Conservation (phyloP, 768 basidiomycete genomes). For the Trametes cingulata region DNA sequence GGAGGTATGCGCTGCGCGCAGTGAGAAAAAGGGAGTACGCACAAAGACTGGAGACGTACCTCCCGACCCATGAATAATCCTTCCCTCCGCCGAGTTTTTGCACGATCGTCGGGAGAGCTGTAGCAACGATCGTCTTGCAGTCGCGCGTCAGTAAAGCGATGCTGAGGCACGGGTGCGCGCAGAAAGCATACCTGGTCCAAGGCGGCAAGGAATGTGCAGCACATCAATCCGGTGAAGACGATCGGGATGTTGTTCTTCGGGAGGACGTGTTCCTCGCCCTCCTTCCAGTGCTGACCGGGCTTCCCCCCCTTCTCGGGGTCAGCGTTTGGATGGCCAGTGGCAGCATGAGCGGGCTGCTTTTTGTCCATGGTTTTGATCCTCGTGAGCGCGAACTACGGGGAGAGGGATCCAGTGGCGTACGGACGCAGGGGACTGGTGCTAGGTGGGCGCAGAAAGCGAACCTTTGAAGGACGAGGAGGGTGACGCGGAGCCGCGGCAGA, state of each 20-base stretch:
- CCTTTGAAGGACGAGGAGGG: background rate
- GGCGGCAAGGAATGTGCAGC: slow-evolving; percentile 45
- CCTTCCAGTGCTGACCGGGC: slow-evolving; percentile 41
- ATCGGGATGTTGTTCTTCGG: slow-evolving; percentile 44
- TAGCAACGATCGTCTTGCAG: slow-evolving; percentile 46
- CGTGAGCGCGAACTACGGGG: background rate
- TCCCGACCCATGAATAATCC: slow-evolving; percentile 53
- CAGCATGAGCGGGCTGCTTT: background rate
- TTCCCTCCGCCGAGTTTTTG: slow-evolving; percentile 44
- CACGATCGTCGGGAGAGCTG: slow-evolving; percentile 52
- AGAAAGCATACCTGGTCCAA: slow-evolving; percentile 41
- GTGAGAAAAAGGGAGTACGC: background rate
- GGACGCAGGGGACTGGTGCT: slow-evolving; percentile 1
- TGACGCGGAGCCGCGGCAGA: slow-evolving; percentile 1
- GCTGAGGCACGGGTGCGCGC: background rate
- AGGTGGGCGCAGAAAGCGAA: background rate
- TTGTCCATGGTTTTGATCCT: background rate
- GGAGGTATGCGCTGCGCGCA: slow-evolving; percentile 63
- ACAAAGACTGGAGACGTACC: slow-evolving; percentile 27
- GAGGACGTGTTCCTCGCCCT: slow-evolving; percentile 41
- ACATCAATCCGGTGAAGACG: slow-evolving; percentile 48
- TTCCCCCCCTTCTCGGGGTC: slow-evolving; percentile 18
- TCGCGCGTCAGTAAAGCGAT: background rate
- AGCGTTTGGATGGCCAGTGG: slow-evolving; percentile 1
- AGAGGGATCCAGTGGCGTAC: background rate